Percentiles rank a stretch among this genome's conserved stretches.
These are phyloP conservation scores for Nakazawaea populi DNA, from an alignment of 805 yeast genomes.

Conservation along the genomic window DNA sequence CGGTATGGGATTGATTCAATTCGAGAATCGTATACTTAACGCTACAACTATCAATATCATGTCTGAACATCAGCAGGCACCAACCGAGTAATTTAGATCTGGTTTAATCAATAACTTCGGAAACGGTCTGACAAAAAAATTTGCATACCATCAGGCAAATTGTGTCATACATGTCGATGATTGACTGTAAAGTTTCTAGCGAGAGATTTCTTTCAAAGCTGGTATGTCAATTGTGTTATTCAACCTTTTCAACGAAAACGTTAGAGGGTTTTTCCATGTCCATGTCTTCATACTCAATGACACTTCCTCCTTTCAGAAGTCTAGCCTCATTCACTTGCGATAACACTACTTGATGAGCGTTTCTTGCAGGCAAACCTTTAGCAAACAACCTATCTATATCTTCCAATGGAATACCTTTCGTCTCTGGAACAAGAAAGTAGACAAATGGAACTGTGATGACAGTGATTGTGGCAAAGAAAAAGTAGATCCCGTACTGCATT, in stretches of 20 bases:
- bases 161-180: too few species aligned
- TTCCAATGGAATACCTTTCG: conserved; percentile 38
- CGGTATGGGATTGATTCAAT: too few species aligned
- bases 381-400: conserved; percentile 50
- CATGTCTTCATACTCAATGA: not conserved
- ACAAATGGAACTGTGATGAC: conserved; percentile 24
- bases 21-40: too few species aligned
- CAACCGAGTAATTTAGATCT: too few species aligned
- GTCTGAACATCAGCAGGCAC: too few species aligned
- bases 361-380: conserved; percentile 1
- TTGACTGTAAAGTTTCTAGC: not conserved
- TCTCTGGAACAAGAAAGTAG: conserved; percentile 31
- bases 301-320: not conserved
- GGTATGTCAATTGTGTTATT: not conserved
- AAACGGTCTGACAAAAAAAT: too few species aligned
- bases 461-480: conserved; percentile 32
- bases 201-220: not conserved
- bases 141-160: too few species aligned
- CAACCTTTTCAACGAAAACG: not conserved
- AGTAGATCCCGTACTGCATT: conserved; percentile 39
- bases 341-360: not conserved
- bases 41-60: too few species aligned
- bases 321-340: not conserved
- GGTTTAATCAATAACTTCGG: too few species aligned
- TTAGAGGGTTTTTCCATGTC: not conserved